Base-by-base conservation (phyloP, 768 basidiomycete species). In the Pisolithus marmoratus region DNA sequence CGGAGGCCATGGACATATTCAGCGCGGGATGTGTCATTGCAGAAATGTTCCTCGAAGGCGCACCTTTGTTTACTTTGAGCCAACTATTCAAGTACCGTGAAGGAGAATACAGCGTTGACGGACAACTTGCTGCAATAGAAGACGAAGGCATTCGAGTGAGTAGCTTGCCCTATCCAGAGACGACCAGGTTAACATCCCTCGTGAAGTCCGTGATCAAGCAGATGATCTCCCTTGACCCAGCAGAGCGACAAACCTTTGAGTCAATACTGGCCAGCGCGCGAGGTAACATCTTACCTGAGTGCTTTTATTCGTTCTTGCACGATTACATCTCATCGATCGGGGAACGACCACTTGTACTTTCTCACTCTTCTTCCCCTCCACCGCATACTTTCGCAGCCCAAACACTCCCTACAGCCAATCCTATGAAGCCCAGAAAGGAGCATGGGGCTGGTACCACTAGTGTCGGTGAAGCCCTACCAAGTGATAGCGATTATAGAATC, bases 1-100 rank as follows among this genome's bases (percentile, higher is more conserved):
- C 93, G 1, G 93, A 99, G 69, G 79, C 88, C 4, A 99, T 99
- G 96, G 96, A 99, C 65, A 88, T 94, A 47, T 99, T 98, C 63
- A 92, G 93, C 57, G 80, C 81, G 1, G 96, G 96, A 22, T 97
- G 95, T 65, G 94, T 97, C 14, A 81, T 98, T 34, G 92, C 94
- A 1, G 96, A 99, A 68, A 76, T 99, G 55, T 98, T 96, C 72
- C 74, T 94, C 53, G 96, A 99, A 63, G 96, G 96, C 2, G 85
- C 90, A 0, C 89, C 89, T 3, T 75, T 96, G 48, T 98, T 98
- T 72, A 92, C 89, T 1, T 77, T 99, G 46, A 93, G 91, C 65
- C 94, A 97, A 63, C 72, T 99, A 51, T 97, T 90, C 78, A 93
- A 94, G 67, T 99, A 94, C 62, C 73, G 93, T 36, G 85, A 90